phyloP scores from a whole-genome alignment of 768 basidiomycete genomes.

The Auricularia auricula-judae region DNA sequence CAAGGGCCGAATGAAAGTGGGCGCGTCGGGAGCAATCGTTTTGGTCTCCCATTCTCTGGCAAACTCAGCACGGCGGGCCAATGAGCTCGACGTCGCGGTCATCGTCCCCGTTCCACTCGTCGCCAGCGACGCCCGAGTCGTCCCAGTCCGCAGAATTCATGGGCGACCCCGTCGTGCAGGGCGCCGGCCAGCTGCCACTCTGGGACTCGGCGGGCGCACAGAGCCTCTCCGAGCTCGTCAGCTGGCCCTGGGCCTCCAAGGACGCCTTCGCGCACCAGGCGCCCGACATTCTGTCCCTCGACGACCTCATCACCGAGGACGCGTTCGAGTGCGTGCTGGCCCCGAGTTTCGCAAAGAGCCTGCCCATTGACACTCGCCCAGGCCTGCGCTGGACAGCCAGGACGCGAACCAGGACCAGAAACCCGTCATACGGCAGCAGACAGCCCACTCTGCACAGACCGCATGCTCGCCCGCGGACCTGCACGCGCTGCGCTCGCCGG shows the following conservation, averaged over 20 bases:
- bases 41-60: background rate
- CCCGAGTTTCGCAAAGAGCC: constrained; percentile 8
- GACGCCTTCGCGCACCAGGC: background rate
- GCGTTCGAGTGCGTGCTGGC: constrained; percentile 49
- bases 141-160: background rate
- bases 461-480: background rate
- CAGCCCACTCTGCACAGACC: background rate
- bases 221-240: background rate
- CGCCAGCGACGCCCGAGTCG: background rate
- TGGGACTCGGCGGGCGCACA: background rate
- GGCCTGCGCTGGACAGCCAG: constrained; percentile 21
- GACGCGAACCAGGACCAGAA: constrained; percentile 21
- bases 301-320: constrained; percentile 64
- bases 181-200: background rate
- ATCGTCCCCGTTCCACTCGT: background rate
- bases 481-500: background rate
- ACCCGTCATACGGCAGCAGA: constrained; percentile 11
- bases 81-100: constrained; percentile 2
- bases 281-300: constrained; percentile 43
- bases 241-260: background rate
- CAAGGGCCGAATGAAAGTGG: background rate
- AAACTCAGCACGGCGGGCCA: background rate
- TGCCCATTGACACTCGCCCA: constrained; percentile 11
- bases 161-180: background rate
- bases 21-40: background rate